phyloP scores from a whole-genome alignment of 163 green algal species.

The Scenedesmus sp. region DNA sequence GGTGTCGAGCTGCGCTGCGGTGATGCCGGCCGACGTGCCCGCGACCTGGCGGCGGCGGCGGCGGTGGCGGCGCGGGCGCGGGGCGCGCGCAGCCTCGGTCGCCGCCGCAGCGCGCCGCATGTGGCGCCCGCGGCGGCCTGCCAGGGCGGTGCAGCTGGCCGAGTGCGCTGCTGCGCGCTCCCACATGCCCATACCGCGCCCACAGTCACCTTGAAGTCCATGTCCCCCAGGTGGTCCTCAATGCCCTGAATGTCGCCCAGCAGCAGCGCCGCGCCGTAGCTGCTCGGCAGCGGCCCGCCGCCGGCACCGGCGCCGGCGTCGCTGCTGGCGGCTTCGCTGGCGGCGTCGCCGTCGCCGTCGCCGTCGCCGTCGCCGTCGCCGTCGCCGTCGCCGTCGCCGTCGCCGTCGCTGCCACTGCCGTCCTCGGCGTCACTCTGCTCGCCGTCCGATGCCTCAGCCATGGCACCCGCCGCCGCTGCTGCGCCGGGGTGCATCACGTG shows the following conservation, averaged over 20 bases:
- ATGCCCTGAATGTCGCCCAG: constrained; percentile 67
- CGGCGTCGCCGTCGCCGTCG: neutral
- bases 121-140: too few species aligned
- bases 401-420: neutral
- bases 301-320: neutral
- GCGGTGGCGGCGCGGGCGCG: too few species aligned
- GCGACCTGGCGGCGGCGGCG: constrained; percentile 50
- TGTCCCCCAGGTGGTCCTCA: constrained; percentile 81
- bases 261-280: constrained; percentile 37
- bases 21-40: constrained; percentile 79
- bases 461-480: too few species aligned
- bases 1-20: constrained; percentile 81
- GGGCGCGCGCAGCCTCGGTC: neutral
- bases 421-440: neutral
- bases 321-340: neutral
- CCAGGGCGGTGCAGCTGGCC: too few species aligned
- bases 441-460: too few species aligned
- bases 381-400: neutral
- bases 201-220: constrained; percentile 87
- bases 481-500: too few species aligned
- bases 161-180: too few species aligned
- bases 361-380: neutral
- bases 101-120: too few species aligned
- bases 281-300: constrained; percentile 12
- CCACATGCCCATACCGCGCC: too few species aligned